Evolutionary conservation across 2,329 filamentous ascomycete genomes (phyloP), one percentile per base, ranked within the genome.

Genomic region (Paecilomyces formosus): DNA sequence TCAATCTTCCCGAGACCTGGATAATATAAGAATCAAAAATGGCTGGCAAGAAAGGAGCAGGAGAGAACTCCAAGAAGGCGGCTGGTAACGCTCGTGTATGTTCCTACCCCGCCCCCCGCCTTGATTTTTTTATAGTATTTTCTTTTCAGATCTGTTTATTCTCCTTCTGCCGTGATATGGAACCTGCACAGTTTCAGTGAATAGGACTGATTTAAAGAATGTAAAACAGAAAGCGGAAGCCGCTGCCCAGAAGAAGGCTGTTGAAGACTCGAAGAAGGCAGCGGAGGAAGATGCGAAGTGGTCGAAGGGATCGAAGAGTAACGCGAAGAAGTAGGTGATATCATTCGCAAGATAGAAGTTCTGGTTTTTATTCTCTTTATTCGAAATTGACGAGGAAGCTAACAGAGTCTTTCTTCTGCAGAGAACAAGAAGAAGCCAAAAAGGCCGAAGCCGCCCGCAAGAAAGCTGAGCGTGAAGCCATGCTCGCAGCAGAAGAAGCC

Each of bases 381-480:
- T 33, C 31, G 15, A 51, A 26, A 35, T 31, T 18, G 39, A 56
- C 57, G 33, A n/a, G n/a, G 57, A 30, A 51, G 45, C 15, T 55
- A 49, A 57, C 53, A 26, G 30, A 28, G 49, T 54, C n/a, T 13
- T 11, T 33, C 53, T 49, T n/a, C 24, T 55, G 63, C 66, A 96
- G 92, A 72, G 91, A 95, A 66, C 88, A 88, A 35, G 91, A 92
- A 57, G 89, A 88, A 55, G 87, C 86, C 55, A 96, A 93, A 77
- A 92, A 89, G 66, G 88, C 88, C 58, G 90, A 95, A 70, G 84
- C 82, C 58, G 89, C 89, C 2, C 86, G 88, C 58, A 96, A 96
- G 78, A 97, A 96, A 78, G 93, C 92, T 55, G 94, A 97, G 73
- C 88, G 88, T 55, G 92, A 95, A 1, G 90, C 92, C 11, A 79